These are phyloP conservation scores for Sclerotinia nivalis DNA, from an alignment of 2,329 filamentous ascomycete species.

Conservation along the genomic window DNA sequence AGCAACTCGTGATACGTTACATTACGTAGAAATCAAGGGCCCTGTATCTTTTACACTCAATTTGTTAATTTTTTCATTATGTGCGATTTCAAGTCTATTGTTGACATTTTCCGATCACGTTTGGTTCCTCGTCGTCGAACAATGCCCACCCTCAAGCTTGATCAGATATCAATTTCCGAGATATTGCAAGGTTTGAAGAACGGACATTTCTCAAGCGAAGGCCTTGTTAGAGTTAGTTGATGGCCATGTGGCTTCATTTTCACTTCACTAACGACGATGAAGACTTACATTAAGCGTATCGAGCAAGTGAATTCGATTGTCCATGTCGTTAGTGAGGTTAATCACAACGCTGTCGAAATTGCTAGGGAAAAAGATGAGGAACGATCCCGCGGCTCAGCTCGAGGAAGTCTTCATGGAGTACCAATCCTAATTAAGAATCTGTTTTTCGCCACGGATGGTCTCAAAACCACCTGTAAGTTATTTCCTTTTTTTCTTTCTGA, in stretches of 20 bases:
- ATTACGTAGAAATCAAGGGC: background rate
- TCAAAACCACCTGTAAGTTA: slow-evolving; percentile 52
- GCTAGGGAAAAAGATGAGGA: slow-evolving; percentile 30
- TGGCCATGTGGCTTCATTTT: background rate
- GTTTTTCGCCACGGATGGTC: slow-evolving; percentile 59
- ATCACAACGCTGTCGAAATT: slow-evolving; percentile 30
- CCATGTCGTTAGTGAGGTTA: slow-evolving; percentile 29
- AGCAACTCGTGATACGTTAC: background rate
- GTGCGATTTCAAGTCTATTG: background rate
- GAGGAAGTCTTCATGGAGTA: slow-evolving; percentile 53
- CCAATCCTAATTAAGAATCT: slow-evolving; percentile 61
- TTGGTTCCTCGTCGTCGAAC: background rate
- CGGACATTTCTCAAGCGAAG: slow-evolving; percentile 15
- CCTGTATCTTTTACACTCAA: background rate
- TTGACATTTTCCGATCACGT: background rate
- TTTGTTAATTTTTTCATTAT: background rate
- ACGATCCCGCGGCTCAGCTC: slow-evolving; percentile 22
- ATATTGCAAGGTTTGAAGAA: slow-evolving; percentile 2
- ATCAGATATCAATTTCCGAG: slow-evolving; percentile 3
- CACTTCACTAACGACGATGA: background rate
- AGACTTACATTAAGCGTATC: slow-evolving; percentile 22
- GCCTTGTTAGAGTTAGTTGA: slow-evolving; percentile 17
- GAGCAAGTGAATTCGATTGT: slow-evolving; percentile 16
- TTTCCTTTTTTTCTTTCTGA: too few species aligned
- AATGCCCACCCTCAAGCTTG: background rate